Evolutionary conservation across 139 green algal genomes (phyloP).

Genomic region (Coelastrella sp.): DNA sequence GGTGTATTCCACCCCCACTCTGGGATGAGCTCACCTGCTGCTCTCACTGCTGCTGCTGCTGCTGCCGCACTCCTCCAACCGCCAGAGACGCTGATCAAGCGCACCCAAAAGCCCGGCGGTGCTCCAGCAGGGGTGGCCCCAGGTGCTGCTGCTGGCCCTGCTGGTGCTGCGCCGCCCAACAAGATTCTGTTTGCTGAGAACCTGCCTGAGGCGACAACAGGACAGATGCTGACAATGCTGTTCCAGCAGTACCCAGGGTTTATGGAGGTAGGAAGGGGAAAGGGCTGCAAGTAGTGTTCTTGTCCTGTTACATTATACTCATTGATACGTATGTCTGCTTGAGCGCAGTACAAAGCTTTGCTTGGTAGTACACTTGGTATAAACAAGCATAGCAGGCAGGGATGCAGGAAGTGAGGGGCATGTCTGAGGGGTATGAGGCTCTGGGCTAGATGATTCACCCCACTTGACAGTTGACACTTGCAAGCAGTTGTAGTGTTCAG

Average conservation of each 20-base stretch:
- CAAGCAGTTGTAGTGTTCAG: too few species aligned
- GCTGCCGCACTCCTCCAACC: too few species aligned
- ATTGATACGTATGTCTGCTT: background rate
- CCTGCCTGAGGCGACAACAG: constrained; percentile 88
- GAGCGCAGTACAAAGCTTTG: background rate
- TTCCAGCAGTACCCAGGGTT: constrained; percentile 97
- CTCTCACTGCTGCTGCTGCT: too few species aligned
- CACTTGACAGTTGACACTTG: too few species aligned
- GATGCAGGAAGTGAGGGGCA: too few species aligned
- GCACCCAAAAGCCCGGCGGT: background rate
- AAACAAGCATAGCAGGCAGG: too few species aligned
- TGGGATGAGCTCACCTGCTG: background rate
- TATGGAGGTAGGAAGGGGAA: constrained; percentile 79
- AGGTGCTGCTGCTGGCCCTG: background rate
- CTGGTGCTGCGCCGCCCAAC: constrained; percentile 77
- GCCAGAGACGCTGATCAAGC: constrained; percentile 48
- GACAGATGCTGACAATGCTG: constrained; percentile 90
- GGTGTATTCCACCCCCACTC: too few species aligned
- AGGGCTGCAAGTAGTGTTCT: background rate
- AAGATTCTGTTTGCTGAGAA: constrained; percentile 97
- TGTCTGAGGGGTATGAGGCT: too few species aligned
- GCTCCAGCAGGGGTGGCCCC: background rate
- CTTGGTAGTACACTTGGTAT: background rate
- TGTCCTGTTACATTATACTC: background rate
- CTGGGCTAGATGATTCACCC: too few species aligned